phyloP scores from a whole-genome alignment of 176 grass and related monocot species.

The Eragrostis curvula region DNA sequence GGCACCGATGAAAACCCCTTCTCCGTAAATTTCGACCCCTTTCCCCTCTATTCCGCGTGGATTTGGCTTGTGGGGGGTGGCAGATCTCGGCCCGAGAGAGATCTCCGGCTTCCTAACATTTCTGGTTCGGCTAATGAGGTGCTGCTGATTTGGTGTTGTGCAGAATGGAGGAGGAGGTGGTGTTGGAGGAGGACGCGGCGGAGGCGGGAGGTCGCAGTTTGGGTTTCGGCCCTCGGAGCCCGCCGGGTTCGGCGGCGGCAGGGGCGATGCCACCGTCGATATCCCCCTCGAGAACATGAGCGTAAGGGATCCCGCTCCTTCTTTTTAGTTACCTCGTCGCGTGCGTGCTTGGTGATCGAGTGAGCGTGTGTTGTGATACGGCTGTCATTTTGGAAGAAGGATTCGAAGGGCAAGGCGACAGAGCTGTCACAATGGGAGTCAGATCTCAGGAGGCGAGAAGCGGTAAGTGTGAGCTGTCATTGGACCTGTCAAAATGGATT shows the following conservation, averaged over 20 bases:
- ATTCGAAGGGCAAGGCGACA: constrained; percentile 65
- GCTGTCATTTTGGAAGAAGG: constrained; percentile 34
- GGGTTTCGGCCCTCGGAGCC: constrained; percentile 56
- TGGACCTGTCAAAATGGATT: constrained; percentile 3
- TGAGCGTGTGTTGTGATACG: constrained; percentile 15
- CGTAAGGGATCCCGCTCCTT: constrained; percentile 46
- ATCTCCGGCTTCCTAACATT: constrained; percentile 32
- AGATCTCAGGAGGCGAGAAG: constrained; percentile 76
- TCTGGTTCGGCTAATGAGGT: neutral
- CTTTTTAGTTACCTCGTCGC: constrained; percentile 3
- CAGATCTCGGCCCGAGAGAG: constrained; percentile 39
- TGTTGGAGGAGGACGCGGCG: constrained; percentile 39
- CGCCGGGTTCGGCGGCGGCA: constrained; percentile 55
- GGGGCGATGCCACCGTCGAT: constrained; percentile 56
- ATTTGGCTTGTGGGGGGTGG: neutral
- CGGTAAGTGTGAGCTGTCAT: constrained; percentile 42
- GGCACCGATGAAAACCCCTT: constrained; percentile 71
- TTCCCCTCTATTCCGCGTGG: neutral
- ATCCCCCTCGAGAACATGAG: constrained; percentile 75
- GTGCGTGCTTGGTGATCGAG: neutral
- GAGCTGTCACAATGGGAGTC: constrained; percentile 79
- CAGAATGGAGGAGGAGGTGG: constrained; percentile 68
- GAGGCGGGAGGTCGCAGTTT: constrained; percentile 45
- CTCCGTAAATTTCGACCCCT: constrained; percentile 47
- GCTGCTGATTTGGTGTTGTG: constrained; percentile 24